Base-by-base conservation (phyloP, 495 filamentous ascomycete species). In the Pseudotulostoma volvatum region DNA sequence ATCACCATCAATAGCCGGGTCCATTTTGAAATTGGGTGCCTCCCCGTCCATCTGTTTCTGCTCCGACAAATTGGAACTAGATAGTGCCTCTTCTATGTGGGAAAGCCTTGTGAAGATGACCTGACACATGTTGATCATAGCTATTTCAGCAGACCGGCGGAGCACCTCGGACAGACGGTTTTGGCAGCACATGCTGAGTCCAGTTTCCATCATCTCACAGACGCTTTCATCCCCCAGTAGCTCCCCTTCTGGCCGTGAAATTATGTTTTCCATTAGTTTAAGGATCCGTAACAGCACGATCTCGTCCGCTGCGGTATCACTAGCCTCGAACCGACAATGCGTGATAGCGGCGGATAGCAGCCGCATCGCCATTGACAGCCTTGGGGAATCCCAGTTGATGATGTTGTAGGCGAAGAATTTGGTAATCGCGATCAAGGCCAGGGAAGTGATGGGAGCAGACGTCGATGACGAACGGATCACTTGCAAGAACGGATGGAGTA, bases 171-270 rank as follows among this genome's bases (percentile, higher is more conserved):
- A 93, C 36, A 99, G 71, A 36, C 87, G 74, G 39, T 77, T 74
- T 59, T 95, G 85, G 40, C 87, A 95, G 60, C 90, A 99, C 73
- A 99, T 96, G 54, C 86, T 93, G 44, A 99, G 56, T 3, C 87
- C 92, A 3, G 84, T 87, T 57, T 94, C 90, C 90, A 99, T 96
- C 90, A 99, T 96, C 52, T 94, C 83, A 51, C 90, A 99, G 8
- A 99, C 83, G 52, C 87, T 95, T 61, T 94, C 87, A 48, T 99
- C 90, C 21, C 88, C 86, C 2, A 94, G 70, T 2, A 96, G 66
- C 40, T 86, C 80, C 9, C 92, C 90, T 19, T 88, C 85, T 0
- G 90, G 84, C 1, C 92, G 83, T 36, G 84, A 84, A 37, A 99
- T 70, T 79, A 96, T 94, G 47, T 82, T 77, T 56, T 99, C 90